Evolutionary conservation across 169 alveolate genomes (phyloP).

Genomic region (Plasmodium vivax): DNA sequence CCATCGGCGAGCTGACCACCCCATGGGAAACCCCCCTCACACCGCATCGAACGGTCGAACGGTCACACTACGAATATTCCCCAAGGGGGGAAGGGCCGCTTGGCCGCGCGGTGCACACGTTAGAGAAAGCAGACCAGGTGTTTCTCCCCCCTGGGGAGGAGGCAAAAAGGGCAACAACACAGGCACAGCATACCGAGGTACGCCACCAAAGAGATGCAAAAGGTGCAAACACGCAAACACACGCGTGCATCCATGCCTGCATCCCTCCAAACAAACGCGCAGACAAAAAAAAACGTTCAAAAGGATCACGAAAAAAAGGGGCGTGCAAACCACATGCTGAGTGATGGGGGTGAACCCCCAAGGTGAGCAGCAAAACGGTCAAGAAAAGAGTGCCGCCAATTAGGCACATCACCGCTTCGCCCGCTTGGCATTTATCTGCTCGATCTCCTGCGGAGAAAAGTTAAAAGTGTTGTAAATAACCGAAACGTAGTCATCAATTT

Average conservation of each 20-base stretch:
- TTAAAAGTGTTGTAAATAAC: constrained; percentile 62
- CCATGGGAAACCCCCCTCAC: not conserved
- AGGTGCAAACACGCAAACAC: not conserved
- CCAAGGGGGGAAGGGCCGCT: not conserved
- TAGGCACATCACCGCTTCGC: not conserved
- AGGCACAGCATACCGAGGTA: not conserved
- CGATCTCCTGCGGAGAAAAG: constrained; percentile 40
- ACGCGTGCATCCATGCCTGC: not conserved
- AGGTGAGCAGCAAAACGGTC: not conserved
- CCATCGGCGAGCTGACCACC: too few relatives aligned
- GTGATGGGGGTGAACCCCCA: not conserved
- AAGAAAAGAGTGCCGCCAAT: not conserved
- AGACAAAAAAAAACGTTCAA: not conserved
- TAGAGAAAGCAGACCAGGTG: not conserved
- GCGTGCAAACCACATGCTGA: not conserved
- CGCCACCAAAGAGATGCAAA: not conserved
- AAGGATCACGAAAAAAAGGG: not conserved
- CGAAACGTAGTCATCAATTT: constrained; percentile 60
- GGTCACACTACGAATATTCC: not conserved
- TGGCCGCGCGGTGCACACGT: not conserved
- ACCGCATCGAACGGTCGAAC: not conserved
- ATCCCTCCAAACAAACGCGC: not conserved
- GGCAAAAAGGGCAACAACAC: too few relatives aligned
- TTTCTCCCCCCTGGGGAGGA: not conserved
- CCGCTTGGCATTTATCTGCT: constrained; percentile 31